Evolutionary conservation across 495 filamentous ascomycete genomes (phyloP), one percentile per base, ranked within the genome.

Genomic region (Xylaria nigripes): DNA sequence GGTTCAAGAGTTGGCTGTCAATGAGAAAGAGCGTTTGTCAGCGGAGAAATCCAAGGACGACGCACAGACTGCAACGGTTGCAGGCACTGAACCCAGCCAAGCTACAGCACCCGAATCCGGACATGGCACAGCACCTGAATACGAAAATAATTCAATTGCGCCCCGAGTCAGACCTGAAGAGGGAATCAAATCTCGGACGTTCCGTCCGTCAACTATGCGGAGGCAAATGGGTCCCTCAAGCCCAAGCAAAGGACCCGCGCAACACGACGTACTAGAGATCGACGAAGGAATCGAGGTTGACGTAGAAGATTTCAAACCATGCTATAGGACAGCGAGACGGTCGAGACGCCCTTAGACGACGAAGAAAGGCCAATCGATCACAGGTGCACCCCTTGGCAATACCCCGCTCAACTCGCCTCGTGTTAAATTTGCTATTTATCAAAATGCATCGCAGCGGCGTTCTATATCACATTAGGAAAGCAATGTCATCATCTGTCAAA

Each of bases 1-100:
- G 61, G 78, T 83, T 12, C 76, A 80, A 54, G 81, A 81, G 48
- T 58, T 77, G 23, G 80, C 84, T 4, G 72, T 80, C 51, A 66
- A 71, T 40, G 72, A 88, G 53, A 73, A 84, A 15, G 83, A 81
- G 54, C 74, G 77, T 27, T 55, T 81, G 46, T 59, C 70, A 52
- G 57, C 60, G 1, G 72, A 73, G 49, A 18, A 49, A 25, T 15
- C 44, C 24, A 66, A 67, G 8, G 64, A 71, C 0, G 57, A 67
- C 1, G 55, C 52, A 13, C 29, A 60, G 25, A 51, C 63, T 44
- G 6, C 6, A 34, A 40, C 16, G 16, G 18, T 6, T 40, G n/a
- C 36, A 18, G 36, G 2, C 16, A 5, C n/a, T 8, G 53, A 64
- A 25, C 23, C 60, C 21, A 46, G 29, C 23, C 1, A 40, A 8